Evolutionary conservation across 2,329 filamentous ascomycete genomes (phyloP).

Genomic region (Curvularia verruculosa): DNA sequence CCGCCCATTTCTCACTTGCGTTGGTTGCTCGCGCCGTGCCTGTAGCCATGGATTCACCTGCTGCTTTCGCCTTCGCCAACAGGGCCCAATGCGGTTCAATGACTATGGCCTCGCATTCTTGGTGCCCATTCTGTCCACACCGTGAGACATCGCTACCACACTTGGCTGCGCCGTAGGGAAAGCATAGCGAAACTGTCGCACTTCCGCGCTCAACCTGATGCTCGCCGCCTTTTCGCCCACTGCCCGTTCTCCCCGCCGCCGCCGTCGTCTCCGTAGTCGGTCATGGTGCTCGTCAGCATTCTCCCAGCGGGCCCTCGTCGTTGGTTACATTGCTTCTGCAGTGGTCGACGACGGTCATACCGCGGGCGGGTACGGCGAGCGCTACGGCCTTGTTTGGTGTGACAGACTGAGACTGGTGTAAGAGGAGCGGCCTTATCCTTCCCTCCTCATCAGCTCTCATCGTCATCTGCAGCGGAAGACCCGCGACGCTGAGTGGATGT

Average conservation of each 20-base stretch:
- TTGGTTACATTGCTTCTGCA: slow-evolving; percentile 21
- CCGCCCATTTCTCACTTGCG: too few species aligned
- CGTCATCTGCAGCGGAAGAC: slow-evolving; percentile 27
- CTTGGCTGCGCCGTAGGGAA: slow-evolving; percentile 7
- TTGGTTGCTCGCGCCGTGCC: slow-evolving; percentile 27
- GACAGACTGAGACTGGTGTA: slow-evolving; percentile 20
- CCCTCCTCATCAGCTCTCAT: slow-evolving; percentile 27
- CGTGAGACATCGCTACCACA: slow-evolving; percentile 20
- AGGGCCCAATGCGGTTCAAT: slow-evolving; percentile 21
- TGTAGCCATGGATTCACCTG: slow-evolving; percentile 22
- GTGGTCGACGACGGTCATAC: slow-evolving; percentile 37
- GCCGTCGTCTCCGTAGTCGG: too few species aligned
- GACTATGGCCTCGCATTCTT: slow-evolving; percentile 10
- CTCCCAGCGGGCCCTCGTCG: not conserved
- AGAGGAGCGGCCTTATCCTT: not conserved
- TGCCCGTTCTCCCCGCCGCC: not conserved
- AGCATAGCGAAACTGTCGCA: slow-evolving; percentile 17
- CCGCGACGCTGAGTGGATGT: slow-evolving; percentile 37
- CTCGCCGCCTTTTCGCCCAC: not conserved
- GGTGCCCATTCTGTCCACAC: slow-evolving; percentile 1
- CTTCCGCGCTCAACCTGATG: too few species aligned
- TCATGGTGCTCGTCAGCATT: too few species aligned
- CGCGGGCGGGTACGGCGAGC: slow-evolving; percentile 19
- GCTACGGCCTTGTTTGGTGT: slow-evolving; percentile 36
- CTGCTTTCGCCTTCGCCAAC: slow-evolving; percentile 17